A percentile compares a stretch with the other conserved stretches of the same genome.
Evolutionary conservation across 148 eudicot genomes (phyloP).

Genomic region (Polygonum maritimum): DNA sequence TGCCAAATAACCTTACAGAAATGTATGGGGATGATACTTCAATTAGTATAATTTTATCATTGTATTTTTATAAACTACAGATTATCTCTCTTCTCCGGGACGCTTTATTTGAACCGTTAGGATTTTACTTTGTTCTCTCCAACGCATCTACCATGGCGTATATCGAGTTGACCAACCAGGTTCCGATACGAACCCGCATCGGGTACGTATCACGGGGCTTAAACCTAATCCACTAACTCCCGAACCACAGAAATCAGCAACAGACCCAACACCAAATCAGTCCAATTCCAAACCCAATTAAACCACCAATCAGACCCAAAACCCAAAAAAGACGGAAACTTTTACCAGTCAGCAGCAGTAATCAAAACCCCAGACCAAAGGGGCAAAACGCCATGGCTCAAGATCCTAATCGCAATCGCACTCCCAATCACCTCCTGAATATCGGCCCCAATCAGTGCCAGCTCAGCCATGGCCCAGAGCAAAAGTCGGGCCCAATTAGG

Average conservation of each 20-base stretch:
- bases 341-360: slow-evolving; percentile 89
- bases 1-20: background rate
- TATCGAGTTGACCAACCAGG: too few species aligned
- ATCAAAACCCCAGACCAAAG: slow-evolving; percentile 96
- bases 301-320: background rate
- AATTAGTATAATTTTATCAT: too few species aligned
- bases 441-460: slow-evolving; percentile 84
- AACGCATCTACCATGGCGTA: too few species aligned
- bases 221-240: too few species aligned
- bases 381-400: slow-evolving; percentile 70
- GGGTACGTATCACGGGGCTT: too few species aligned
- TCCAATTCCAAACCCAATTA: background rate
- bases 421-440: slow-evolving; percentile 99
- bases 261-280: background rate
- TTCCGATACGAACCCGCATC: too few species aligned
- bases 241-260: background rate
- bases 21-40: too few species aligned
- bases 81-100: too few species aligned
- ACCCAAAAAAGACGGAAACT: background rate
- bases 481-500: slow-evolving; percentile 75
- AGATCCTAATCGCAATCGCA: slow-evolving; percentile 87
- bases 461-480: slow-evolving; percentile 87
- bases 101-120: too few species aligned
- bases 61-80: too few species aligned
- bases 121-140: too few species aligned